Evolutionary conservation across 176 grass and related monocot genomes (phyloP).

Genomic region (Zoysia pacifica): DNA sequence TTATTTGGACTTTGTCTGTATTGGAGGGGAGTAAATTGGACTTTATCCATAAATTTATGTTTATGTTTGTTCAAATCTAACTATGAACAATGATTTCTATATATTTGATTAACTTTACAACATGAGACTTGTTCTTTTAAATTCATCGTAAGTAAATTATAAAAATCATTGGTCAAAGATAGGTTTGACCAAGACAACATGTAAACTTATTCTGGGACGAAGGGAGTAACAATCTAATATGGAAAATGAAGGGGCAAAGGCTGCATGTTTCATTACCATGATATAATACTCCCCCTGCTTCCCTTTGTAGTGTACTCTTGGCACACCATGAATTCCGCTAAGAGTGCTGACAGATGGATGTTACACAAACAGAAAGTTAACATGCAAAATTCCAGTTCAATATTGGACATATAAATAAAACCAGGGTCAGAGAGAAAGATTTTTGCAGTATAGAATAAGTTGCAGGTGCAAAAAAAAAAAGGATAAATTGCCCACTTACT

Average conservation of each 20-base stretch:
- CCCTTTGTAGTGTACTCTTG: slow-evolving; percentile 92
- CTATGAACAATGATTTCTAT: too few species aligned
- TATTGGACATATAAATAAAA: neutral
- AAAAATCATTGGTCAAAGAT: too few species aligned
- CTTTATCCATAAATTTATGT: too few species aligned
- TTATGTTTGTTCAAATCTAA: too few species aligned
- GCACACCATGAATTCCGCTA: slow-evolving; percentile 89
- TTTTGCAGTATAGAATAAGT: slow-evolving; percentile 13
- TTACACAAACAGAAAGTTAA: slow-evolving; percentile 37
- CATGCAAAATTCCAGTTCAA: slow-evolving; percentile 27
- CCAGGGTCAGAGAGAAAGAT: neutral
- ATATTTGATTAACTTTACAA: too few species aligned
- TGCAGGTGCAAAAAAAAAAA: slow-evolving; percentile 5
- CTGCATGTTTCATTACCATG: slow-evolving; percentile 61
- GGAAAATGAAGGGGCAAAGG: neutral
- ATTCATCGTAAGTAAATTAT: too few species aligned
- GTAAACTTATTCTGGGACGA: too few species aligned
- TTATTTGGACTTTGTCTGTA: too few species aligned
- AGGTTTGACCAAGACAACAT: too few species aligned
- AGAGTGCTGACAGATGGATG: slow-evolving; percentile 67
- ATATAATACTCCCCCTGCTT: slow-evolving; percentile 83
- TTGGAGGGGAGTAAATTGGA: too few species aligned
- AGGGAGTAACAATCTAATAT: neutral
- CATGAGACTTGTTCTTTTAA: too few species aligned
- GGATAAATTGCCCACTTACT: slow-evolving; percentile 48